phyloP scores from a whole-genome alignment of 2,329 filamentous ascomycete species.

The Diaporthe ampelina region DNA sequence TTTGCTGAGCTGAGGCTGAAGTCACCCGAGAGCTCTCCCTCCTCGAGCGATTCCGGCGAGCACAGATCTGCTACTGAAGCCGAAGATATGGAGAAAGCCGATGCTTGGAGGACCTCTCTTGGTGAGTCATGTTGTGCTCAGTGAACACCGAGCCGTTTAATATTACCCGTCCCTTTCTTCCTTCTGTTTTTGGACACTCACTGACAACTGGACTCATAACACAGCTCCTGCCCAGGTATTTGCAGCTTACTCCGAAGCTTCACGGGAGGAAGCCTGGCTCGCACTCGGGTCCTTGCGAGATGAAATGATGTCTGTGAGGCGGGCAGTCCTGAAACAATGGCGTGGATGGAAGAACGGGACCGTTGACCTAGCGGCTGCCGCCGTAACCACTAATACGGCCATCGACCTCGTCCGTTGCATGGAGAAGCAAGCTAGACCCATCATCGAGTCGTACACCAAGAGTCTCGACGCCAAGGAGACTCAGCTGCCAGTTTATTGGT shows the following conservation, averaged over 20 bases:
- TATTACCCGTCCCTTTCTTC: no score
- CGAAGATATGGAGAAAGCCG: conserved; percentile 4
- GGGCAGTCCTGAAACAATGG: conserved; percentile 15
- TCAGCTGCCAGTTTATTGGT: conserved; percentile 14
- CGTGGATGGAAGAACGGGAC: background rate
- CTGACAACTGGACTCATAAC: background rate
- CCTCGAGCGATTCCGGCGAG: background rate
- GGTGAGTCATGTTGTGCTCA: background rate
- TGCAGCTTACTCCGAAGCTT: conserved; percentile 22
- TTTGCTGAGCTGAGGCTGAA: conserved; percentile 16
- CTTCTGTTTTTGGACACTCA: background rate
- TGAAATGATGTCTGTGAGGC: conserved; percentile 15
- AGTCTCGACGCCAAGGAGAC: conserved; percentile 10
- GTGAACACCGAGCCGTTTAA: background rate
- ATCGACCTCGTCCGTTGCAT: conserved; percentile 25
- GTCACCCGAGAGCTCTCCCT: conserved; percentile 4
- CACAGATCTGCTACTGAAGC: background rate
- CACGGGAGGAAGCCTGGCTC: conserved; percentile 22
- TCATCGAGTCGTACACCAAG: conserved; percentile 27
- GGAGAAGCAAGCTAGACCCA: conserved; percentile 6
- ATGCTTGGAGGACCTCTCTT: conserved; percentile 25
- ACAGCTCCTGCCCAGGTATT: conserved; percentile 18
- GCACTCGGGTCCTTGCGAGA: conserved; percentile 11
- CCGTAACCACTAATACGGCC: conserved; percentile 26
- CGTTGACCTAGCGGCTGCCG: conserved; percentile 16